phyloP scores from a whole-genome alignment of 176 grass and related monocot genomes.

The Oryza glumipatula region DNA sequence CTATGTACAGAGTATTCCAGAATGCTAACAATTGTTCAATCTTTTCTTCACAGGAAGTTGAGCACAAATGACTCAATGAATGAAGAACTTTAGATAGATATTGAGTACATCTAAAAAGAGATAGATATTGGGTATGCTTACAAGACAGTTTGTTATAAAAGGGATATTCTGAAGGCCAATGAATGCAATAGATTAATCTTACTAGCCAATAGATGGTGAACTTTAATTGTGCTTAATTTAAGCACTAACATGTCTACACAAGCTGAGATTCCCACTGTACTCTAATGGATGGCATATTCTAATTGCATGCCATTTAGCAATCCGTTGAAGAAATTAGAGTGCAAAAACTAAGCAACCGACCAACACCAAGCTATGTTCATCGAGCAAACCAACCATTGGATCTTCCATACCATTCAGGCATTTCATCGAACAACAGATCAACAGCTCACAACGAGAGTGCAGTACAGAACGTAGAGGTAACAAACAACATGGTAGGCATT shows the following conservation, averaged over 20 bases:
- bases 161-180: background rate
- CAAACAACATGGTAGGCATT: slow-evolving; percentile 16
- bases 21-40: background rate
- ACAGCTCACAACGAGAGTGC: background rate
- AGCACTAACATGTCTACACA: no score
- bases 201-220: background rate
- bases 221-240: background rate
- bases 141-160: background rate
- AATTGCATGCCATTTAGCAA: background rate
- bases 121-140: background rate
- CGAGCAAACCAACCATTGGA: background rate
- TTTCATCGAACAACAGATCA: background rate
- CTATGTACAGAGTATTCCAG: background rate
- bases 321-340: background rate
- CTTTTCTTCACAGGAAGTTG: background rate
- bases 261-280: background rate
- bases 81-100: background rate
- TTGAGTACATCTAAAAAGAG: no score
- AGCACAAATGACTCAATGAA: background rate
- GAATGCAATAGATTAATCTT: background rate
- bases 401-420: background rate
- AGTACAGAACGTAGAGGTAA: background rate
- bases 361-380: background rate
- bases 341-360: background rate
- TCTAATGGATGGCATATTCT: no score